Base-by-base conservation (phyloP, 768 basidiomycete genomes). In the Chiua virens region DNA sequence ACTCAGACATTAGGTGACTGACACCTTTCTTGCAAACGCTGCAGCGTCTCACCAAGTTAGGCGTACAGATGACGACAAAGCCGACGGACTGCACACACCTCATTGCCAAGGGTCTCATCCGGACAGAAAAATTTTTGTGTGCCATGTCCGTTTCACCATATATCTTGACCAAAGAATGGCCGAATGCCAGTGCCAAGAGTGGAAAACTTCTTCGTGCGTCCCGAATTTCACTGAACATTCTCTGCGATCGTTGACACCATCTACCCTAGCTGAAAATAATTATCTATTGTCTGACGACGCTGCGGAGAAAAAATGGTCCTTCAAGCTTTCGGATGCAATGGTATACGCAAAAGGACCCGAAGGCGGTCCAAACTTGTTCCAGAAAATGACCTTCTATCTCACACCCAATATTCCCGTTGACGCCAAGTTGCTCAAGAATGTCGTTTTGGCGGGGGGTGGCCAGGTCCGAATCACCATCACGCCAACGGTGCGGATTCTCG, bases 91-190 rank as follows among this genome's bases (percentile, higher is more conserved):
- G 87, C 60, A 96, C 92, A 0, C 90, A 95, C 69, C 76, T 97
- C 13, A 67, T 96, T 42, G 80, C 82, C 10, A 79, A 78, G 30
- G 73, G 75, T 23, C 73, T 95, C 22, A 82, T 86, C 6, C 80
- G 93, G 5, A 96, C 94, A 1, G 89, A 93, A 63, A 97, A 96
- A 66, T 88, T 96, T 63, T 74, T 97, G 0, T 84, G 83, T 58
- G 90, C 89, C 1, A 72, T 96, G 57, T 76, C 87, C 0, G 68
- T 68, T 1, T 81, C 78, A 0, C 85, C 88, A 0, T 75, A 73
- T 53, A 73, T 95, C 42, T 69, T 97, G 20, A 79, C 75, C 4
- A 76, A 77, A 46, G 72, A 79, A 30, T 97, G 93, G 94, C 79
- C 87, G 5, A 73, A 66, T 6, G 78, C 78, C 1, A 87, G 81